Evolutionary conservation across 345 rosid species (phyloP).

Genomic region (Limnanthes douglasii): DNA sequence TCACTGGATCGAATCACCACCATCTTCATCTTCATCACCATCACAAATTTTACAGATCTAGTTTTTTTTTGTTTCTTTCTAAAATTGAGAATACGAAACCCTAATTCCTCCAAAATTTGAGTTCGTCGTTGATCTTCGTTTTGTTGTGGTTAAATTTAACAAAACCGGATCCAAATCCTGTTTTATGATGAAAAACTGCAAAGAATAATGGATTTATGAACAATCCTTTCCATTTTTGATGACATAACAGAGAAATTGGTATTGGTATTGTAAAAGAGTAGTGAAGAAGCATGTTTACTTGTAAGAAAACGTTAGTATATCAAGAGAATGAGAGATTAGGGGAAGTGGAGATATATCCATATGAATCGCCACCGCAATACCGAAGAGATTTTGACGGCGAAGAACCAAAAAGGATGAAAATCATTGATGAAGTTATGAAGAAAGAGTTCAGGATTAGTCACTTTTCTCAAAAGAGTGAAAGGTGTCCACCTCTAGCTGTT

Average conservation of each 20-base stretch:
- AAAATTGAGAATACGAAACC: constrained; percentile 8
- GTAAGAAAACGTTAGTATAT: constrained; percentile 60
- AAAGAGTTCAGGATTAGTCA: constrained; percentile 53
- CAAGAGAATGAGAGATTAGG: constrained; percentile 51
- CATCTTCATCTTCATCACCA: no score
- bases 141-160: constrained; percentile 7
- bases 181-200: constrained; percentile 14
- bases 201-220: constrained; percentile 11
- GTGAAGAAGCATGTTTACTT: constrained; percentile 25
- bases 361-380: constrained; percentile 16
- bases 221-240: not conserved
- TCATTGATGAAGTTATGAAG: constrained; percentile 40
- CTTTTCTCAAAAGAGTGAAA: constrained; percentile 74
- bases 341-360: constrained; percentile 63
- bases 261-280: constrained; percentile 6
- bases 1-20: no score
- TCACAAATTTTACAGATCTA: constrained; percentile 14
- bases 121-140: not conserved
- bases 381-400: constrained; percentile 20
- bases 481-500: constrained; percentile 92
- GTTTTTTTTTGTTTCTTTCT: constrained; percentile 6
- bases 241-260: constrained; percentile 1
- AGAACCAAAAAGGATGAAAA: constrained; percentile 18
- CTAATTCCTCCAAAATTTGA: constrained; percentile 7
- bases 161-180: constrained; percentile 27